These are phyloP conservation scores for Nectriaceae sp. DNA, from an alignment of 2,329 filamentous ascomycete genomes.

Conservation along the genomic window DNA sequence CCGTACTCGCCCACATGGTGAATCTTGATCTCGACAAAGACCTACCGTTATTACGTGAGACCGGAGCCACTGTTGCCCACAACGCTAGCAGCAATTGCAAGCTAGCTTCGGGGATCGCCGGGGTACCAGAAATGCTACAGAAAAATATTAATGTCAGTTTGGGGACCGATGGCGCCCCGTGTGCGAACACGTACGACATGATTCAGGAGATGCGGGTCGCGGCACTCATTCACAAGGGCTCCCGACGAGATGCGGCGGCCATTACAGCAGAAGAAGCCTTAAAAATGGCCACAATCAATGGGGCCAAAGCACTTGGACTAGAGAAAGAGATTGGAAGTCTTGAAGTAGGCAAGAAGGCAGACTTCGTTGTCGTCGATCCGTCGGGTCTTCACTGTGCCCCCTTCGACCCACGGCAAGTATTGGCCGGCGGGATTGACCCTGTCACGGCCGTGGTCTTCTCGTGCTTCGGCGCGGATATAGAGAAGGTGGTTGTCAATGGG, in stretches of 20 bases:
- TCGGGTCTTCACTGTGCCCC: conserved; percentile 1
- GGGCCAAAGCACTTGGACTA: conserved; percentile 48
- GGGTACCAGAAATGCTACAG: conserved; percentile 45
- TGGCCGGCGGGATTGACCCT: conserved; percentile 4
- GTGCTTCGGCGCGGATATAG: conserved; percentile 2
- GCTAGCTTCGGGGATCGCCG: conserved; percentile 51
- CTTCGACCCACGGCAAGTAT: conserved; percentile 6
- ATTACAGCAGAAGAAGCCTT: conserved; percentile 47
- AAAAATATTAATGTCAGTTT: conserved; percentile 48
- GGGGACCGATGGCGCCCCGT: conserved; percentile 55
- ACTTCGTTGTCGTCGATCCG: conserved; percentile 33
- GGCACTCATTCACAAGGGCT: conserved; percentile 49
- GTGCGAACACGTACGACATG: conserved; percentile 54
- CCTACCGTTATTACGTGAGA: conserved; percentile 5
- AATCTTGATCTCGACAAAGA: conserved; percentile 7
- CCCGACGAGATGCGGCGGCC: conserved; percentile 40
- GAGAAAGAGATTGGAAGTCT: conserved; percentile 39
- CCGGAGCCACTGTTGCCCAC: conserved; percentile 47
- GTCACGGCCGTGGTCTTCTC: conserved; percentile 3
- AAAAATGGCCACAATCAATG: conserved; percentile 50
- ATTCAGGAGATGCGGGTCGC: conserved; percentile 55
- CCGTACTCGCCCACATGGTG: conserved; percentile 10
- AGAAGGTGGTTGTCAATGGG: conserved; percentile 5
- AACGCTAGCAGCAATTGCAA: conserved; percentile 54
- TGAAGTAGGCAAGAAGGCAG: conserved; percentile 46